Percentiles rank a stretch among this genome's conserved stretches.
phyloP scores from a whole-genome alignment of 1,139 yeast genomes.

The Taphrina confusa region DNA sequence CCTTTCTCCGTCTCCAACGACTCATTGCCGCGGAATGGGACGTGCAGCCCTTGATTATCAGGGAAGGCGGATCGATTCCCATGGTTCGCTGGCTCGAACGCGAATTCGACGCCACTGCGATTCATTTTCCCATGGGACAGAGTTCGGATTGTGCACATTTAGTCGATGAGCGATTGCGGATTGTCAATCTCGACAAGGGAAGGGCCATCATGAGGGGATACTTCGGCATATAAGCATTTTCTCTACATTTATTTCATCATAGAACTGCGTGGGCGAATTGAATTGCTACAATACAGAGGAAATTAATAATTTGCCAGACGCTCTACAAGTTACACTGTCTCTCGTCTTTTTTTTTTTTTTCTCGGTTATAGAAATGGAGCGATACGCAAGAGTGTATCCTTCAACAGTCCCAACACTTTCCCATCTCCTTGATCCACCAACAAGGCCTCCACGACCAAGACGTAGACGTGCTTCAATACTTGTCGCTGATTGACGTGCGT shows the following conservation, averaged over 20 bases:
- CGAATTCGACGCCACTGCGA: slow-evolving; percentile 81
- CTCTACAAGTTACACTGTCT: too few relatives aligned
- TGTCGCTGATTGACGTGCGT: slow-evolving; percentile 8
- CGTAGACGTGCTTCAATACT: slow-evolving; percentile 4
- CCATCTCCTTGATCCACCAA: slow-evolving; percentile 7
- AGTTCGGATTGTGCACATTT: slow-evolving; percentile 92
- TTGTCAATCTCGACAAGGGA: slow-evolving; percentile 73
- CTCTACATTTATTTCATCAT: not conserved
- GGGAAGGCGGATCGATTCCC: slow-evolving; percentile 98
- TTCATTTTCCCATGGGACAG: slow-evolving; percentile 96
- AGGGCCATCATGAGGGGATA: slow-evolving; percentile 57
- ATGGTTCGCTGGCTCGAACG: slow-evolving; percentile 82
- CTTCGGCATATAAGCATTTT: slow-evolving; percentile 6
- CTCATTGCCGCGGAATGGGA: slow-evolving; percentile 68
- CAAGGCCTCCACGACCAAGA: slow-evolving; percentile 7
- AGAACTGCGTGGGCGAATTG: not conserved
- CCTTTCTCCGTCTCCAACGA: slow-evolving; percentile 63
- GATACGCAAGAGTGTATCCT: slow-evolving; percentile 3
- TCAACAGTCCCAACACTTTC: slow-evolving; percentile 6
- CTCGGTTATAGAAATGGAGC: slow-evolving; percentile 4
- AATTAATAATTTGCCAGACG: too few relatives aligned
- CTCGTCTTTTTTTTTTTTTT: too few relatives aligned
- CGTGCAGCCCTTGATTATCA: slow-evolving; percentile 70
- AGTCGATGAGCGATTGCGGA: slow-evolving; percentile 78
- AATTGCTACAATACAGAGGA: too few relatives aligned